Percentiles rank a stretch among this genome's conserved stretches.
Evolutionary conservation across 768 basidiomycete species (phyloP).

Genomic region (Russula ochroleuca): DNA sequence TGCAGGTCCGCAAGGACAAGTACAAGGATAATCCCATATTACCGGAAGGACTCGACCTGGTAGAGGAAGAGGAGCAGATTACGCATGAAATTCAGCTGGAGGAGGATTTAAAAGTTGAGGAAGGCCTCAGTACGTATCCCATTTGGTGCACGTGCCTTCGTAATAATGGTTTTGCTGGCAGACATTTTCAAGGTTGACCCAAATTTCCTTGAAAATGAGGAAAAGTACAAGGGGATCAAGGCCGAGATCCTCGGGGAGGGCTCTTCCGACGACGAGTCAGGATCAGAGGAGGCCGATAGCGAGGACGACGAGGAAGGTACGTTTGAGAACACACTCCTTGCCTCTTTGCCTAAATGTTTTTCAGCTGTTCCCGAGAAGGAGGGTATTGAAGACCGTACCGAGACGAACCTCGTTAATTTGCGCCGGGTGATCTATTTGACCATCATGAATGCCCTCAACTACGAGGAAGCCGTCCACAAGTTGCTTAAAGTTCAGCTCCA

Average conservation of each 20-base stretch:
- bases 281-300: conserved; percentile 55
- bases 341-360: conserved; percentile 20
- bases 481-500: conserved; percentile 86
- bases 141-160: background rate
- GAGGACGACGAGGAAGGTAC: conserved; percentile 50
- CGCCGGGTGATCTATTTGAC: conserved; percentile 93
- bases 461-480: conserved; percentile 99
- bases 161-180: conserved; percentile 34
- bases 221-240: conserved; percentile 89
- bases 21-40: conserved; percentile 98
- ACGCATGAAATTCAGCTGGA: conserved; percentile 91
- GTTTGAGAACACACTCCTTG: conserved; percentile 25
- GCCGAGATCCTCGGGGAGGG: conserved; percentile 90
- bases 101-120: conserved; percentile 91
- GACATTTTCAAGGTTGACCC: conserved; percentile 96
- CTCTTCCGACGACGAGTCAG: conserved; percentile 64
- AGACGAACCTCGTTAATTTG: conserved; percentile 92
- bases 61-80: conserved; percentile 97
- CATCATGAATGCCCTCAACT: conserved; percentile 97
- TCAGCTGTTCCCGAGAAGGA: conserved; percentile 71
- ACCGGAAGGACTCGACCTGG: conserved; percentile 91
- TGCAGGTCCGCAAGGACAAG: conserved; percentile 98
- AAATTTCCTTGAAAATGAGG: conserved; percentile 84
- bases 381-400: conserved; percentile 92
- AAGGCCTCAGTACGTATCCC: conserved; percentile 77